Conservation (phyloP, 164 flowering plant species). For the Vitis vinifera region DNA sequence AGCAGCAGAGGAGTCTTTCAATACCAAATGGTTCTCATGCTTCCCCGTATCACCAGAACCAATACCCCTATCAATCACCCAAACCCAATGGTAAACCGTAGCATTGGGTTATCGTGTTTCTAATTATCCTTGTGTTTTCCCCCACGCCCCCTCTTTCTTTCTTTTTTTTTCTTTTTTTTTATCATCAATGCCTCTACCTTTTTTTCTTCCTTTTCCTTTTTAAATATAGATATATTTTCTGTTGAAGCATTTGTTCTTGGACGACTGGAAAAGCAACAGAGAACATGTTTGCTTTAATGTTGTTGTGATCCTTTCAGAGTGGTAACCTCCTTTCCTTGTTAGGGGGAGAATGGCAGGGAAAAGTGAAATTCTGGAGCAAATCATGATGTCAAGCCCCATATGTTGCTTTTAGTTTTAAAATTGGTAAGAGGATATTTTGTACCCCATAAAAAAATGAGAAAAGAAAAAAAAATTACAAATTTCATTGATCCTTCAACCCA, state of each 20-base stretch:
- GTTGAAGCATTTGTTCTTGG: constrained; percentile 23
- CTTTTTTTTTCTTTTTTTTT: too few relatives aligned
- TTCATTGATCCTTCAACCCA: too few relatives aligned
- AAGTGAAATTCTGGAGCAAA: constrained; percentile 15
- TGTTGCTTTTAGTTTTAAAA: constrained; percentile 20
- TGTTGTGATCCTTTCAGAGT: constrained; percentile 22
- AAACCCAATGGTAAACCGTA: constrained; percentile 51
- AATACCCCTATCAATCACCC: constrained; percentile 40
- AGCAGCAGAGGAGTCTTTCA: constrained; percentile 51
- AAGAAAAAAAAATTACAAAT: too few relatives aligned
- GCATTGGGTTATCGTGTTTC: constrained; percentile 7
- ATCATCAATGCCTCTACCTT: not conserved
- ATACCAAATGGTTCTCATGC: constrained; percentile 52
- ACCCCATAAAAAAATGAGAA: too few relatives aligned
- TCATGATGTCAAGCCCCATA: not conserved
- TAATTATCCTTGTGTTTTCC: constrained; percentile 2
- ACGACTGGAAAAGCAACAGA: constrained; percentile 21
- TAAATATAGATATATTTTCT: constrained; percentile 23
- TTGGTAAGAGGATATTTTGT: not conserved
- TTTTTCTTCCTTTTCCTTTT: not conserved
- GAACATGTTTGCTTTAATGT: constrained; percentile 18
- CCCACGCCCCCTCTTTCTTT: not conserved
- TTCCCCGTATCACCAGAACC: constrained; percentile 56
- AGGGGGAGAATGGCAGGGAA: constrained; percentile 4
- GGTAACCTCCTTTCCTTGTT: constrained; percentile 1